Conservation (phyloP, 768 basidiomycete genomes). For the Leccinellum rugosiceps region DNA sequence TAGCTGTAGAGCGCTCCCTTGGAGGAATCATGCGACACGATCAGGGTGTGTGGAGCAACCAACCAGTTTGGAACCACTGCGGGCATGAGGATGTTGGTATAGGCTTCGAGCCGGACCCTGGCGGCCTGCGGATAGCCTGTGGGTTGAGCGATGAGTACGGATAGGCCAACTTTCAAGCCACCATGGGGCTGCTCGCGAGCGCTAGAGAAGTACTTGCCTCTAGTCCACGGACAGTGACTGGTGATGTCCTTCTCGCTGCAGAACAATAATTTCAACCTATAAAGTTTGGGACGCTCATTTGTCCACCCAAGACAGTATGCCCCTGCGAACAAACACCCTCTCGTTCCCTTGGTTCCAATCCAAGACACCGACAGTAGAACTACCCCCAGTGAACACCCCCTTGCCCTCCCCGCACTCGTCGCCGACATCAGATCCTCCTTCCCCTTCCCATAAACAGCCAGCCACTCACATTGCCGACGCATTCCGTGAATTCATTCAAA, state of each 20-base stretch:
- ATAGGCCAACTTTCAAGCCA: not conserved
- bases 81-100: slow-evolving; percentile 96
- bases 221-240: slow-evolving; percentile 79
- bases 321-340: not conserved
- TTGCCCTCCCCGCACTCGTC: not conserved
- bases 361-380: not conserved
- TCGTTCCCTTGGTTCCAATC: slow-evolving; percentile 1
- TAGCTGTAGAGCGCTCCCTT: slow-evolving; percentile 96
- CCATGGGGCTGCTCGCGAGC: not conserved
- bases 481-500: slow-evolving; percentile 22
- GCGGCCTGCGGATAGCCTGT: slow-evolving; percentile 68
- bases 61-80: slow-evolving; percentile 91
- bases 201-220: slow-evolving; percentile 50
- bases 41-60: slow-evolving; percentile 31
- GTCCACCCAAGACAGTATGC: too few relatives aligned
- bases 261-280: too few relatives aligned
- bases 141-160: not conserved
- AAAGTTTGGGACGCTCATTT: too few relatives aligned
- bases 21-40: not conserved
- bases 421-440: not conserved
- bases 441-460: not conserved
- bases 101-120: slow-evolving; percentile 95
- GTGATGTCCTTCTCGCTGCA: slow-evolving; percentile 96
- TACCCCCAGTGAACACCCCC: not conserved
- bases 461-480: slow-evolving; percentile 3